phyloP scores from a whole-genome alignment of 2,329 filamentous ascomycete species.

The Talaromyces piceae region DNA sequence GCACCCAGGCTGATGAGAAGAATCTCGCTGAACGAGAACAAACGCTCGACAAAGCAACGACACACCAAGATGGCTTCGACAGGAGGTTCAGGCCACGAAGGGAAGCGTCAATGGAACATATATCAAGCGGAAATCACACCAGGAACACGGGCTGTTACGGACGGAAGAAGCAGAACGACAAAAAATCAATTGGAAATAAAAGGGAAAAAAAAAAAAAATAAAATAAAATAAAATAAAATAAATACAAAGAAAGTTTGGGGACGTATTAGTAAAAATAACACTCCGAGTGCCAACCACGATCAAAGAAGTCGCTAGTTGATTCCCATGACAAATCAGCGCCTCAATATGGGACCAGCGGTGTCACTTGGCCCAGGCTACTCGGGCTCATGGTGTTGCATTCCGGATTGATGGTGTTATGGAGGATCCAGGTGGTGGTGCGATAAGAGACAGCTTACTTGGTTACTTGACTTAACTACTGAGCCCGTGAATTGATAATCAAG shows the following conservation, averaged over 20 bases:
- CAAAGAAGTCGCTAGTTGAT: not conserved
- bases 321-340: not conserved
- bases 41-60: no score
- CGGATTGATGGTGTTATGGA: no score
- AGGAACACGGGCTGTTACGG: no score
- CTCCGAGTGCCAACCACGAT: not conserved
- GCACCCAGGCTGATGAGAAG: not conserved
- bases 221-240: not conserved
- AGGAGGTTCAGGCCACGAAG: no score
- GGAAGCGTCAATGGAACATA: no score
- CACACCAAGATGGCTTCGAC: no score
- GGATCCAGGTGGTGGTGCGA: no score
- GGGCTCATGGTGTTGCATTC: not conserved
- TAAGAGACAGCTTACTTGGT: no score
- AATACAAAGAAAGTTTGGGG: not conserved
- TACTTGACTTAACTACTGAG: no score
- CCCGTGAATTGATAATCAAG: no score
- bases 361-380: not conserved
- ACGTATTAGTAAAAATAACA: not conserved
- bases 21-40: not conserved
- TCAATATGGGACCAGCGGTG: not conserved
- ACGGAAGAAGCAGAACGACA: no score
- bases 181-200: not conserved
- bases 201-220: not conserved
- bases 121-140: no score